Conservation (phyloP, 2,329 filamentous ascomycete genomes). For the Neonectria faginata region DNA sequence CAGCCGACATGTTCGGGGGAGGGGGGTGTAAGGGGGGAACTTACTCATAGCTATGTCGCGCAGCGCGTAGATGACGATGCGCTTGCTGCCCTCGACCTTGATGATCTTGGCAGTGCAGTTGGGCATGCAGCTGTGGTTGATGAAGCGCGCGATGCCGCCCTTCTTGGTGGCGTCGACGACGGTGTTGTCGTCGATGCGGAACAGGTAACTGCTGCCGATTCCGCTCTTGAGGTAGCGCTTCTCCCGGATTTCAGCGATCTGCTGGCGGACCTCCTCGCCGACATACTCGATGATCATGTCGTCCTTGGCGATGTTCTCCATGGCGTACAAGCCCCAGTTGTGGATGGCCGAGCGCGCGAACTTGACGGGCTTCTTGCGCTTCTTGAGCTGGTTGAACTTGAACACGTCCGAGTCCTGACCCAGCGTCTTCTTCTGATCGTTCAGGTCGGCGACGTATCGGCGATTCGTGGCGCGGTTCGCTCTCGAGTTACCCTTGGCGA, state of each 20-base stretch:
- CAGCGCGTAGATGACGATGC: conserved; percentile 98
- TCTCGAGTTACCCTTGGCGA: conserved; percentile 89
- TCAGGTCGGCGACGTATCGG: conserved; percentile 92
- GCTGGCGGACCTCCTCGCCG: conserved; percentile 95
- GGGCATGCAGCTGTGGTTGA: conserved; percentile 98
- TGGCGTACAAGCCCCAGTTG: conserved; percentile 97
- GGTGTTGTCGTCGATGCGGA: conserved; percentile 97
- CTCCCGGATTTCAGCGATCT: conserved; percentile 96
- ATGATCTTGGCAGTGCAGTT: conserved; percentile 99
- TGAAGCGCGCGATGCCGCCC: conserved; percentile 96
- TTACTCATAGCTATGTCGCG: conserved; percentile 94
- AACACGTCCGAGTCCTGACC: conserved; percentile 89
- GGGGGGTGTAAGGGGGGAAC: conserved; percentile 52
- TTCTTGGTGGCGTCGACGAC: conserved; percentile 99
- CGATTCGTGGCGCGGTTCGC: conserved; percentile 97
- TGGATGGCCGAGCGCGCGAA: conserved; percentile 98
- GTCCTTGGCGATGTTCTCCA: conserved; percentile 96
- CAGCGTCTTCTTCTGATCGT: conserved; percentile 90
- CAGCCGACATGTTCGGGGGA: background rate
- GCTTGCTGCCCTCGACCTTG: conserved; percentile 96
- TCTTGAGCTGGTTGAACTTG: conserved; percentile 99
- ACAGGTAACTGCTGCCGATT: conserved; percentile 96
- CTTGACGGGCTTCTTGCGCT: conserved; percentile 98
- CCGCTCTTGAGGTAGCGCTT: conserved; percentile 93
- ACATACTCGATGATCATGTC: conserved; percentile 99